These are phyloP conservation scores for Polygonum maritimum DNA, from an alignment of 148 eudicot species.

Conservation along the genomic window DNA sequence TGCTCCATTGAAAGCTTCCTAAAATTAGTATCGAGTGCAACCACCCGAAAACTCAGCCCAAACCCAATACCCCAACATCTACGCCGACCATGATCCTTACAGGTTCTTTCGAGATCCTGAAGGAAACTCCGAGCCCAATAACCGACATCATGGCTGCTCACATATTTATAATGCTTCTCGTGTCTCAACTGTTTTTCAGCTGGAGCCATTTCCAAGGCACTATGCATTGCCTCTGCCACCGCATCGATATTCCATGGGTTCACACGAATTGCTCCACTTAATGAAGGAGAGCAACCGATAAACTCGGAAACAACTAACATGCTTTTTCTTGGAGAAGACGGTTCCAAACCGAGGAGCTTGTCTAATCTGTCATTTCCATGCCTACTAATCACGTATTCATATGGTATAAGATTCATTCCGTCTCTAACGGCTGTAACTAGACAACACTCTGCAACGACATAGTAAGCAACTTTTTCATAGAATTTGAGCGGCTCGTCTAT, in stretches of 20 bases:
- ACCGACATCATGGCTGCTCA: conserved; percentile 35
- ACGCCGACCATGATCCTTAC: conserved; percentile 28
- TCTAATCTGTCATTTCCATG: conserved; percentile 31
- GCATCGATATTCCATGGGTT: conserved; percentile 17
- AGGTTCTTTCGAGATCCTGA: conserved; percentile 31
- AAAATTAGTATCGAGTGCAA: conserved; percentile 41
- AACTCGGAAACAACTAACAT: conserved; percentile 30
- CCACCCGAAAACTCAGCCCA: conserved; percentile 44
- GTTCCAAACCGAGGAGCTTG: conserved; percentile 23
- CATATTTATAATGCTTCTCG: conserved; percentile 28
- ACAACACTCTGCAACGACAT: conserved; percentile 41
- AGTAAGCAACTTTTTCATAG: conserved; percentile 34
- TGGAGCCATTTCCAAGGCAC: conserved; percentile 24
- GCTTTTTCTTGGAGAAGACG: conserved; percentile 28
- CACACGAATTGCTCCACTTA: conserved; percentile 15
- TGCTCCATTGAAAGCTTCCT: conserved; percentile 41
- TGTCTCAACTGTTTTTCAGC: conserved; percentile 28
- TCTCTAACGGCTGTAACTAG: conserved; percentile 50
- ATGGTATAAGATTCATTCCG: conserved; percentile 47
- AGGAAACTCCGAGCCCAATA: conserved; percentile 34
- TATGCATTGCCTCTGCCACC: conserved; percentile 32
- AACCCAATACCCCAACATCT: conserved; percentile 46
- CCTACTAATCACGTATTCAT: conserved; percentile 38
- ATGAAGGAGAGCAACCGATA: conserved; percentile 15
- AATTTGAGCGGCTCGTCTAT: conserved; percentile 29